These are phyloP conservation scores for Sungouiella thailandica DNA, from an alignment of 805 yeast species.

Conservation along the genomic window DNA sequence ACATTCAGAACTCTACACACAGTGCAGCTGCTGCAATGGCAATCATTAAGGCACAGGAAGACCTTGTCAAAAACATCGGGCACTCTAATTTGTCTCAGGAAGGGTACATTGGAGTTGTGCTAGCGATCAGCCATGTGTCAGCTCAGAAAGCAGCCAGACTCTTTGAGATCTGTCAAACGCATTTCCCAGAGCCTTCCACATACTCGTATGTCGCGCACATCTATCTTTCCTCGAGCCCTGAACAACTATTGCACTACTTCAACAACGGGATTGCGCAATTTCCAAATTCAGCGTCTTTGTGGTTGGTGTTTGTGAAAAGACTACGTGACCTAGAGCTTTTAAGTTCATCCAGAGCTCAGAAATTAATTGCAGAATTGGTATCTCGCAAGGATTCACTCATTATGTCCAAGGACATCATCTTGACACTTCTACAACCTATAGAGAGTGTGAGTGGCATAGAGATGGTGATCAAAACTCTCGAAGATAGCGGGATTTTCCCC, in stretches of 20 bases:
- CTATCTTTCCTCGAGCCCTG: conserved; percentile 27
- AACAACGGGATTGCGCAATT: conserved; percentile 22
- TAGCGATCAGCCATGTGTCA: conserved; percentile 24
- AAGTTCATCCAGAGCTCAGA: conserved; percentile 22
- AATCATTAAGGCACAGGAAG: conserved; percentile 26
- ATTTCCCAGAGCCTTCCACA: conserved; percentile 20
- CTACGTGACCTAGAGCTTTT: conserved; percentile 29
- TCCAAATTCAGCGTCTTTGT: conserved; percentile 23
- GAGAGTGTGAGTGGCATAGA: conserved; percentile 20
- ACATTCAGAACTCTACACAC: conserved; percentile 2
- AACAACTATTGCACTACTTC: conserved; percentile 31
- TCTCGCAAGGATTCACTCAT: conserved; percentile 16
- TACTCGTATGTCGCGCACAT: conserved; percentile 22
- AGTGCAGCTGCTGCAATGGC: neutral
- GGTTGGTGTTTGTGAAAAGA: conserved; percentile 33
- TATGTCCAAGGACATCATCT: conserved; percentile 30
- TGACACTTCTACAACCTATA: conserved; percentile 27
- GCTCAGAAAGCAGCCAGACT: conserved; percentile 22
- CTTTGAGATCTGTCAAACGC: conserved; percentile 22
- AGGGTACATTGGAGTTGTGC: conserved; percentile 35
- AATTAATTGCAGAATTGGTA: conserved; percentile 22
- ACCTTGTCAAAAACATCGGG: conserved; percentile 18
- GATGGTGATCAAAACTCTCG: conserved; percentile 13
- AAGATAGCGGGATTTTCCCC: conserved; percentile 7
- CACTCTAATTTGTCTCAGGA: conserved; percentile 19